Conservation (phyloP, 108 stramenopile species). For the Aureococcus anophagefferens region DNA sequence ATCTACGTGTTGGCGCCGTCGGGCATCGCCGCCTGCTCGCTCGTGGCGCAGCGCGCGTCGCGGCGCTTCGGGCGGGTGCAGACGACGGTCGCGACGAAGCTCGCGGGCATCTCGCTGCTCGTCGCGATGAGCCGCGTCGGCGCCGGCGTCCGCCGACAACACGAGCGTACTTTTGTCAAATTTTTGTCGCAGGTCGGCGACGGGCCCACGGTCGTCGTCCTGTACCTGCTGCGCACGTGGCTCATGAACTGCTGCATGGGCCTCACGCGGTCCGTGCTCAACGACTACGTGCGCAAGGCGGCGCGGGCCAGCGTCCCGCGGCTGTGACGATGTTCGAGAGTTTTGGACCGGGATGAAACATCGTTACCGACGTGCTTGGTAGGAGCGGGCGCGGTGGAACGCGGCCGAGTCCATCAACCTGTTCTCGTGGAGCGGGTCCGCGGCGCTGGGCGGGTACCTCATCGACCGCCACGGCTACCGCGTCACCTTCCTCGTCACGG, state of each 20-base stretch:
- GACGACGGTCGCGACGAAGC: conserved; percentile 29
- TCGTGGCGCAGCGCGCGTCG: conserved; percentile 26
- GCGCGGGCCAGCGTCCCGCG: too few relatives aligned
- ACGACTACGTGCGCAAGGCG: conserved; percentile 43
- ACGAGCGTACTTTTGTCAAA: not conserved
- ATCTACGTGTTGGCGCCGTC: conserved; percentile 46
- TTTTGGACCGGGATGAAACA: too few relatives aligned
- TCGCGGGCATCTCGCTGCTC: conserved; percentile 33
- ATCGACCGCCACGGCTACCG: conserved; percentile 31
- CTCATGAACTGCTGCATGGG: conserved; percentile 45
- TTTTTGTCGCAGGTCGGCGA: too few relatives aligned
- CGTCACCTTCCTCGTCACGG: conserved; percentile 38
- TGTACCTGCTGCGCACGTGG: conserved; percentile 38
- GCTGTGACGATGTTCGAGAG: too few relatives aligned
- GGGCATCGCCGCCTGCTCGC: conserved; percentile 32
- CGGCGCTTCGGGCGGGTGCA: conserved; percentile 30
- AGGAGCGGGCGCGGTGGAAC: conserved; percentile 43
- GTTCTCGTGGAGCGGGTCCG: conserved; percentile 18
- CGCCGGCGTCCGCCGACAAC: not conserved
- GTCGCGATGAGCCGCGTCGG: conserved; percentile 22
- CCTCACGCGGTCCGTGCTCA: conserved; percentile 41
- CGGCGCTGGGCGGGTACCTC: conserved; percentile 37
- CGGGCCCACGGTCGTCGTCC: conserved; percentile 9
- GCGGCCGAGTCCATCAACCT: conserved; percentile 41
- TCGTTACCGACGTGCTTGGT: too few relatives aligned